Conservation (phyloP, 75 land plant species). For the Pinus albicaulis region DNA sequence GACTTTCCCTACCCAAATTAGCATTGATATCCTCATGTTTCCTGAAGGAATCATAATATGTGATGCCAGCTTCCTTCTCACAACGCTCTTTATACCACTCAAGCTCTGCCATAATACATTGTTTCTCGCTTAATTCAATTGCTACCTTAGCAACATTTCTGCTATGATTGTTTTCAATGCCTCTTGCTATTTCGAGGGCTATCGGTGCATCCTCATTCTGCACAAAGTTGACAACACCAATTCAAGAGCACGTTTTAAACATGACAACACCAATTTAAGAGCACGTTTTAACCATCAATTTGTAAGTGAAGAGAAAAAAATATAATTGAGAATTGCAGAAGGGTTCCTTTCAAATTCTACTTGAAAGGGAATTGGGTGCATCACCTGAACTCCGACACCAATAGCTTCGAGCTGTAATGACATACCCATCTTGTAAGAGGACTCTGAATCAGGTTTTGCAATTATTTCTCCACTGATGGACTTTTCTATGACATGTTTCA, state of each 20-base stretch:
- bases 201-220: too few species aligned
- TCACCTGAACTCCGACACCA: neutral
- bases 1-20: too few species aligned
- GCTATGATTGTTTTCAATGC: neutral
- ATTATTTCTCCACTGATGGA: neutral
- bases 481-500: neutral
- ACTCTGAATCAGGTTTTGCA: neutral
- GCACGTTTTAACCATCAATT: too few species aligned
- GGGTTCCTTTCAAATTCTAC: too few species aligned
- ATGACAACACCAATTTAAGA: too few species aligned
- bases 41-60: constrained; percentile 3
- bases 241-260: too few species aligned
- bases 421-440: neutral
- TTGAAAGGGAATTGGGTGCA: neutral
- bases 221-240: too few species aligned
- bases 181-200: neutral
- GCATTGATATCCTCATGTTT: neutral
- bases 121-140: neutral
- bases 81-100: neutral
- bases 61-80: neutral
- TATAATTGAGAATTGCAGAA: too few species aligned
- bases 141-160: neutral
- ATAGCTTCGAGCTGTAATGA: neutral
- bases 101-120: neutral
- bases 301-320: too few species aligned